Evolutionary conservation across 1,139 yeast species (phyloP), one percentile per base, ranked within the genome.

Genomic region (Diutina scorzettiae): DNA sequence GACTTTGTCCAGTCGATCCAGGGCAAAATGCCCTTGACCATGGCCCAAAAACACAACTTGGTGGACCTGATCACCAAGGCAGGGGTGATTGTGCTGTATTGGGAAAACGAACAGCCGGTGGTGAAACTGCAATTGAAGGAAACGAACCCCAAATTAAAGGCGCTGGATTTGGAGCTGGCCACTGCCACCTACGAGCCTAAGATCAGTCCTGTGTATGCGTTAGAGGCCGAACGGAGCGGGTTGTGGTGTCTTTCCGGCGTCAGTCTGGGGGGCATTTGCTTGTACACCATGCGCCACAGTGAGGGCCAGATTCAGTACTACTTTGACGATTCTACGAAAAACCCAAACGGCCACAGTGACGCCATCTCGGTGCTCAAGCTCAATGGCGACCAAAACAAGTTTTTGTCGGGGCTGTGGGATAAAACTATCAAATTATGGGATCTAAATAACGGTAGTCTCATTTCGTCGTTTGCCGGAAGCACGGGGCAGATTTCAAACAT

Each of bases 31-130:
- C 93, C 94, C 2, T 64, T 91, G 44, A 91, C 98, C 0, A 84
- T 87, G 53, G 89, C 95, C 2, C 98, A 91, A 57, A 77, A 77
- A 52, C 98, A 91, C 58, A 84, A 86, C 42, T 66, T 86, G 46
- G 87, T 86, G 16, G 99, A 91, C 56, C 75, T 94, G 0, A 75
- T 91, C 31, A 73, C 83, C 20, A 81, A 78, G 51, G 91, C 91
- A 0, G 98, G 97, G 4, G 81, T 85, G 2, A 63, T 89, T 12
- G 60, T 73, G 27, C 81, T 94, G 0, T 91, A 86, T 60, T 91
- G 97, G 96, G 97, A 89, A 54, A 93, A 91, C 58, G 98, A 89
- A 59, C 84, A 86, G 54, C 96, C 96, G 0, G 64, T 76, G 45
- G 63, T 73, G 24, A 62, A 60, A 47, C 54, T 57, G 14, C 61